Conservation (phyloP, 371 early-diverging fungal species). For the Circinella umbellata region DNA sequence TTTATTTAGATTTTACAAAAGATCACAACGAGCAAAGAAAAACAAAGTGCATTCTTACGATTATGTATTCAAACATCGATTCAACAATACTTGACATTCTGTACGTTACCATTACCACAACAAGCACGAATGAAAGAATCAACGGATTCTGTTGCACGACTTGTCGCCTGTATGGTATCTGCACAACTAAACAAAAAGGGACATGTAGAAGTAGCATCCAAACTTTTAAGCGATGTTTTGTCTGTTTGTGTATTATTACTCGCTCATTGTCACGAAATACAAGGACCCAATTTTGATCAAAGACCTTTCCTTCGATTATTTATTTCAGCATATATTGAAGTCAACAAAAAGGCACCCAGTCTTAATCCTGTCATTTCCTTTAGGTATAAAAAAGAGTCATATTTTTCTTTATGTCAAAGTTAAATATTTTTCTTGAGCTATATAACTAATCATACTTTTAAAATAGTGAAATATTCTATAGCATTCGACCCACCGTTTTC, state of each 20-base stretch:
- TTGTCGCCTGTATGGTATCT: conserved; percentile 67
- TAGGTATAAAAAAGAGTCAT: conserved; percentile 33
- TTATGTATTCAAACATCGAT: conserved; percentile 84
- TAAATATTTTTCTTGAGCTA: not conserved
- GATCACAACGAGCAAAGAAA: conserved; percentile 59
- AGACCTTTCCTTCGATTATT: conserved; percentile 92
- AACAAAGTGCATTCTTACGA: conserved; percentile 84
- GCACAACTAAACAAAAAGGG: conserved; percentile 34
- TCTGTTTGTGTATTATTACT: conserved; percentile 84
- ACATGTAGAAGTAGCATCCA: conserved; percentile 59
- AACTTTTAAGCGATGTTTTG: conserved; percentile 75
- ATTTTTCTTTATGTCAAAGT: not conserved
- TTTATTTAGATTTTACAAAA: conserved; percentile 7
- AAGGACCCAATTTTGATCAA: conserved; percentile 82
- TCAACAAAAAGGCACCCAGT: conserved; percentile 60
- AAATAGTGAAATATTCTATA: conserved; percentile 81
- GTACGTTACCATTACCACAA: conserved; percentile 36
- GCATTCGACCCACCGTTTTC: conserved; percentile 82
- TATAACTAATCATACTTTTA: not conserved
- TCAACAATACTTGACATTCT: conserved; percentile 67
- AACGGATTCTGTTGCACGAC: conserved; percentile 81
- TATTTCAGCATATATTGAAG: conserved; percentile 82
- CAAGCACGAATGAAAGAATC: conserved; percentile 66
- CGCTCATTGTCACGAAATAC: conserved; percentile 82
- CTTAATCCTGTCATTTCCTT: conserved; percentile 31